A percentile compares a stretch with the other conserved stretches of the same genome.
Evolutionary conservation across 257 asterid species (phyloP).

Genomic region (Capsicum baccatum): DNA sequence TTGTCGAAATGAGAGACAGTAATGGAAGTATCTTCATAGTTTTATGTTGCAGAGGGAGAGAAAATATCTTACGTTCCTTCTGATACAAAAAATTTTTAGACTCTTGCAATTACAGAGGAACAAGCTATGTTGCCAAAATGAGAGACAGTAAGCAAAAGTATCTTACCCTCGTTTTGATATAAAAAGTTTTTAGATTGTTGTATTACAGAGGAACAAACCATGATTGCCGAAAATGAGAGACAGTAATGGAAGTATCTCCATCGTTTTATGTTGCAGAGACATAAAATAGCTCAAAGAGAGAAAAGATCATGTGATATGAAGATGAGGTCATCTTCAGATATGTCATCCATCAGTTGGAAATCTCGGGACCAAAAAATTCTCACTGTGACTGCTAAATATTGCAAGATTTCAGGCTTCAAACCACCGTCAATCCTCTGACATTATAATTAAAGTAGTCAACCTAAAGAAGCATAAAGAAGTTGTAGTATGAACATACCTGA

Average conservation of each 20-base stretch:
- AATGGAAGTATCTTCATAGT: background rate
- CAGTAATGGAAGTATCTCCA: background rate
- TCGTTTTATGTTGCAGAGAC: background rate
- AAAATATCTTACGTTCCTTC: background rate
- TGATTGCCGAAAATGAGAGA: background rate
- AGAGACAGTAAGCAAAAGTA: background rate
- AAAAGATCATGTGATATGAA: background rate
- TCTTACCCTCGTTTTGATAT: background rate
- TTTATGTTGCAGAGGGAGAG: background rate
- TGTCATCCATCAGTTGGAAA: background rate
- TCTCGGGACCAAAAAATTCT: background rate
- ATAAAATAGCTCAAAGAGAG: background rate
- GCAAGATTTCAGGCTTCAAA: background rate
- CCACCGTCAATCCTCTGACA: background rate
- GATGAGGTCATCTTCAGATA: background rate
- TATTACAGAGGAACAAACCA: background rate
- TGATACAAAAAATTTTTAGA: background rate
- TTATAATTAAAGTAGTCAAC: background rate
- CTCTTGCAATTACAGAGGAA: background rate
- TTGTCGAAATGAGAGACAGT: background rate
- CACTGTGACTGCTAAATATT: background rate
- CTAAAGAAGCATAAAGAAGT: conserved; percentile 8
- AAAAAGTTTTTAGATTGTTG: background rate
- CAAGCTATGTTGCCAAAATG: background rate
- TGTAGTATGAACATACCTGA: conserved; percentile 52